A percentile compares a stretch with the other conserved stretches of the same genome.
phyloP scores from a whole-genome alignment of 169 alveolate genomes.

The Eimeria mitis region DNA sequence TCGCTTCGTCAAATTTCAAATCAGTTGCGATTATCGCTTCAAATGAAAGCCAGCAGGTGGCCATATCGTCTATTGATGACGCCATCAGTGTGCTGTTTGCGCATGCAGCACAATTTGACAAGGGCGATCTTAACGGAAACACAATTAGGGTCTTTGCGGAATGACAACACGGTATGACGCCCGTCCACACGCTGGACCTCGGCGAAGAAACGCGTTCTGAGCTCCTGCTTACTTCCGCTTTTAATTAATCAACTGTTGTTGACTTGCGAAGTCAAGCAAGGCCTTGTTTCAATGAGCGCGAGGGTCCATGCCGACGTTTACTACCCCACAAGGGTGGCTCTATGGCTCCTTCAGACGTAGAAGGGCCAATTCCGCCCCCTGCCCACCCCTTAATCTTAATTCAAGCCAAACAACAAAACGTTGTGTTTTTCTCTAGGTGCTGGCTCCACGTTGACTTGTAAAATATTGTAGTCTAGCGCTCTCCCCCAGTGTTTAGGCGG shows the following conservation, averaged over 20 bases:
- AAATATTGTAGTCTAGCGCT: constrained; percentile 20
- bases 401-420: constrained; percentile 2
- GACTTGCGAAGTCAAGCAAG: constrained; percentile 5
- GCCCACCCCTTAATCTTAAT: neutral
- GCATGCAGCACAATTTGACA: constrained; percentile 80
- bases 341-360: neutral
- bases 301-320: neutral
- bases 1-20: constrained; percentile 20
- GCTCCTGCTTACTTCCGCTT: neutral
- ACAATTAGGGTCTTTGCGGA: constrained; percentile 82
- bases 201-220: neutral
- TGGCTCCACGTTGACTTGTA: constrained; percentile 7
- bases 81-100: constrained; percentile 16
- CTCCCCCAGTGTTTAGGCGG: neutral
- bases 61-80: constrained; percentile 48
- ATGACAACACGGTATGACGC: neutral
- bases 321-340: constrained; percentile 18
- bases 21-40: constrained; percentile 44
- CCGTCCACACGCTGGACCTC: constrained; percentile 6
- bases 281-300: constrained; percentile 23
- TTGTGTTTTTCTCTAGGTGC: neutral
- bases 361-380: neutral
- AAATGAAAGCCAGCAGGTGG: constrained; percentile 21
- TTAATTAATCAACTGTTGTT: neutral
- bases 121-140: constrained; percentile 81